Base-by-base conservation (phyloP, 345 rosid genomes). In the Noccaea caerulescens region DNA sequence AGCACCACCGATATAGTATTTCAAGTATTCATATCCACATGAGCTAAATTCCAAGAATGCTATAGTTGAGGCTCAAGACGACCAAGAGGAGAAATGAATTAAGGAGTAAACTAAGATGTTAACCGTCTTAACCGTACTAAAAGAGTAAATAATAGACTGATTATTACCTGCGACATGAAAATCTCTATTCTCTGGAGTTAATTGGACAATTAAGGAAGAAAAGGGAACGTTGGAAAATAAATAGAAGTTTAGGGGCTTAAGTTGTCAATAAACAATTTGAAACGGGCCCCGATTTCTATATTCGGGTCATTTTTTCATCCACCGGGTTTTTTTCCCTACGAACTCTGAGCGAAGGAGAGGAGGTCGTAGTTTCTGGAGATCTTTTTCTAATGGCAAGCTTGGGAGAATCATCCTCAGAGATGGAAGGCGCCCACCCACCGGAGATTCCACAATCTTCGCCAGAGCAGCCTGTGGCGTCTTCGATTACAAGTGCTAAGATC, bases 401-500 rank as follows among this genome's bases (percentile, higher is more conserved):
- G 5, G 76, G 77, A 57, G 90, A 84, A 76, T 77, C 88, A 38
- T 58, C 89, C 1, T 83, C 83, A 7, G 83, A 68, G 64, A 77
- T 63, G 43, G 71, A 77, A 51, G 74, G 50, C 20, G 6, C 65
- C 13, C 42, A 58, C 2, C 11, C 61, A 0, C 60, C 73, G 10
- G 10, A 7, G 65, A 45, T 3, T 53, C 56, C 66, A 14, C 70
- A 66, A 12, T 52, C 73, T 45, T 30, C 41, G 4, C 65, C 57
- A 52, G 36, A 37, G 14, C 50, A 38, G 1, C 73, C 56, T 8
- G 68, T 38, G 44, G 71, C 64, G 11, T 10, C 71, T 44, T 46
- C 80, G 63, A 63, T 62, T 62, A 42, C 54, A 10, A 44, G 10
- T 7, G 23, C 42, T 62, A 44, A 55, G 68, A 72, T 77, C 13